These are phyloP conservation scores for Schizophyllum commune DNA, from an alignment of 1,284 basidiomycete species.

Conservation along the genomic window DNA sequence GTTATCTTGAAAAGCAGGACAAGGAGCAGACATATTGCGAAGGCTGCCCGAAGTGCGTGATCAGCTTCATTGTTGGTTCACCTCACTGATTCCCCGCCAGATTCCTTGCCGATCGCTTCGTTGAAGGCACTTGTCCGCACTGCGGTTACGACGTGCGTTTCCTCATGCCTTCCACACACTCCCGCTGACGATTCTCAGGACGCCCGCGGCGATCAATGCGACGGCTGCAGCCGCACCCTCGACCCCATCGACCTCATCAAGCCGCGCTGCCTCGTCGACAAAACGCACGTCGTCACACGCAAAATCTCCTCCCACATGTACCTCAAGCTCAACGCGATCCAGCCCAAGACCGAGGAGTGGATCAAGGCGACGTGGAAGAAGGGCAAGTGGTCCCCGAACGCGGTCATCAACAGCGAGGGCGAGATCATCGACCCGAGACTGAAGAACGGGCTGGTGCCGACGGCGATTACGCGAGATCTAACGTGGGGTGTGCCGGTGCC, in stretches of 20 bases:
- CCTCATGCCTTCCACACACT: background rate
- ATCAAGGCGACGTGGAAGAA: slow-evolving; percentile 73
- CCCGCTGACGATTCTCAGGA: slow-evolving; percentile 45
- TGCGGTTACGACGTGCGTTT: slow-evolving; percentile 68
- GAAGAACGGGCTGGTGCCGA: slow-evolving; percentile 81
- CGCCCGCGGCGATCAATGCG: slow-evolving; percentile 98
- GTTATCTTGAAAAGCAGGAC: slow-evolving; percentile 71
- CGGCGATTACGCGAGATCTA: slow-evolving; percentile 90
- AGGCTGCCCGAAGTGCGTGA: slow-evolving; percentile 62
- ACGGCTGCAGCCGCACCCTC: slow-evolving; percentile 87
- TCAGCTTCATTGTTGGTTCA: background rate
- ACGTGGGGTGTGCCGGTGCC: slow-evolving; percentile 96
- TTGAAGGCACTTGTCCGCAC: slow-evolving; percentile 90
- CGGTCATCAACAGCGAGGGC: slow-evolving; percentile 81
- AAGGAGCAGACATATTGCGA: slow-evolving; percentile 93
- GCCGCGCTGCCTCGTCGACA: slow-evolving; percentile 90
- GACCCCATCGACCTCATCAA: slow-evolving; percentile 92
- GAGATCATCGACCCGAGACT: slow-evolving; percentile 89
- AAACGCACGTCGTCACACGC: slow-evolving; percentile 70
- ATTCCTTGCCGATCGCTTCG: slow-evolving; percentile 92
- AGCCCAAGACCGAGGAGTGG: slow-evolving; percentile 85
- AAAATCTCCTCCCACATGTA: slow-evolving; percentile 92
- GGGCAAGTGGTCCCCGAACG: slow-evolving; percentile 91
- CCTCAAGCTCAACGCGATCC: slow-evolving; percentile 79
- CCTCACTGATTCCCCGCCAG: background rate